Evolutionary conservation across 2,329 filamentous ascomycete genomes (phyloP).

Genomic region (Penicillium sumatraense): DNA sequence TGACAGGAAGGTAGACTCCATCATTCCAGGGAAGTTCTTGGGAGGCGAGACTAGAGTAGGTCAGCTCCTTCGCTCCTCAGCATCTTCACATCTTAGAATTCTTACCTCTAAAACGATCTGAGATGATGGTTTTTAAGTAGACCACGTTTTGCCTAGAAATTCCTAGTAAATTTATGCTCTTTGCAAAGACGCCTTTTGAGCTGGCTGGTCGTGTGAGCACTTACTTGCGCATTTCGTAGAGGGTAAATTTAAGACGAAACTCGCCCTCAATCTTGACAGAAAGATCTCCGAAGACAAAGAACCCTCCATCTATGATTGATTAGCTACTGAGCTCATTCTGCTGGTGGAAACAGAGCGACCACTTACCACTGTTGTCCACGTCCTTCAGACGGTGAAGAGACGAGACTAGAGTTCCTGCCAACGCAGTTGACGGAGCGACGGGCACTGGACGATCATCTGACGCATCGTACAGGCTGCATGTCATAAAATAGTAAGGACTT

Average conservation of each 20-base stretch:
- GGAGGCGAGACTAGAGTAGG: constrained; percentile 45
- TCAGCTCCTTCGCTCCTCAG: neutral
- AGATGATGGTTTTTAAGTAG: constrained; percentile 60
- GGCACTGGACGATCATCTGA: constrained; percentile 51
- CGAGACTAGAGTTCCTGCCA: constrained; percentile 76
- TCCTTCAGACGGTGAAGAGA: constrained; percentile 84
- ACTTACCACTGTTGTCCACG: constrained; percentile 65
- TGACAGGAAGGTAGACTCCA: constrained; percentile 80
- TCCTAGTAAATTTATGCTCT: constrained; percentile 17
- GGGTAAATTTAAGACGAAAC: constrained; percentile 74
- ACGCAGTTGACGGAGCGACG: constrained; percentile 54
- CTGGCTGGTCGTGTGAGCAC: constrained; percentile 24
- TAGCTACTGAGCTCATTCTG: neutral
- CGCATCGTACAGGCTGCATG: constrained; percentile 59
- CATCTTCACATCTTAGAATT: constrained; percentile 1
- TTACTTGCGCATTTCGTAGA: constrained; percentile 73
- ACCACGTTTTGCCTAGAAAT: constrained; percentile 48
- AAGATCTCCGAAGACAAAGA: constrained; percentile 90
- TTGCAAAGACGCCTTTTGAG: constrained; percentile 5
- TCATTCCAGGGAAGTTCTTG: constrained; percentile 78
- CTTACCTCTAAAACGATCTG: constrained; percentile 71
- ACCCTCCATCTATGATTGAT: constrained; percentile 68
- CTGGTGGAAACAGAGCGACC: neutral
- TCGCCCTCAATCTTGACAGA: constrained; percentile 75
- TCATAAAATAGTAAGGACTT: constrained; percentile 69